Percentiles rank a stretch among this genome's conserved stretches.
These are phyloP conservation scores for Chrysophaeum taylorii DNA, from an alignment of 352 stramenopile genomes.

Conservation along the genomic window DNA sequence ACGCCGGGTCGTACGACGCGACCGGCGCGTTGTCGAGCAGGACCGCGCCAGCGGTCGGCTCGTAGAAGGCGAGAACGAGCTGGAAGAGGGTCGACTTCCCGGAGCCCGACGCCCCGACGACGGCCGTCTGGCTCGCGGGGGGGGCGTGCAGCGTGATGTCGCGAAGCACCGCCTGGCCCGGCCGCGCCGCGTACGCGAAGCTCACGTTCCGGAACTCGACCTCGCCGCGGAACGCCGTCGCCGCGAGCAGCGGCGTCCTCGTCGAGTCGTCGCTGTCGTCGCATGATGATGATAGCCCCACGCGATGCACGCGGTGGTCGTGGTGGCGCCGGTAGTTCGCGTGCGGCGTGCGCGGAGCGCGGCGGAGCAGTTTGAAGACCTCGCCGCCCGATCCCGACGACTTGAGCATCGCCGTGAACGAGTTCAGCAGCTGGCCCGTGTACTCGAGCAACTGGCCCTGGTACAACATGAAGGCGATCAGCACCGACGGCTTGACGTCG, in stretches of 20 bases:
- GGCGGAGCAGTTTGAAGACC: constrained; percentile 53
- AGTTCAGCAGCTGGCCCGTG: constrained; percentile 56
- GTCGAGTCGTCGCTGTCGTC: too few relatives aligned
- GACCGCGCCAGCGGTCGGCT: constrained; percentile 40
- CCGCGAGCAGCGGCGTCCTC: too few relatives aligned
- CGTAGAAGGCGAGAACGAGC: constrained; percentile 65
- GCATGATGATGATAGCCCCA: too few relatives aligned
- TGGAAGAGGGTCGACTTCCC: constrained; percentile 56
- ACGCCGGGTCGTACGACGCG: constrained; percentile 29
- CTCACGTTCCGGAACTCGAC: background rate
- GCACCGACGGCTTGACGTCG: constrained; percentile 39
- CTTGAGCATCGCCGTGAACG: constrained; percentile 55
- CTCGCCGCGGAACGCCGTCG: too few relatives aligned
- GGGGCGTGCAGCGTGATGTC: too few relatives aligned
- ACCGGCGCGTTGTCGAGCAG: constrained; percentile 47
- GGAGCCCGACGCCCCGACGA: constrained; percentile 40
- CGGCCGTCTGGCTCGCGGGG: too few relatives aligned
- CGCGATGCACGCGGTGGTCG: too few relatives aligned
- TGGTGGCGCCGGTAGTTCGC: too few relatives aligned
- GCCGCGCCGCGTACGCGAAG: background rate
- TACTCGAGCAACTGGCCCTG: constrained; percentile 52
- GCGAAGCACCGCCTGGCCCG: too few relatives aligned
- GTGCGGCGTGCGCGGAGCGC: constrained; percentile 31
- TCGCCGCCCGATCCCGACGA: constrained; percentile 53
- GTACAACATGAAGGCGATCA: constrained; percentile 67